Evolutionary conservation across 129 eudicot genomes (phyloP).

Genomic region (Silybum marianum): DNA sequence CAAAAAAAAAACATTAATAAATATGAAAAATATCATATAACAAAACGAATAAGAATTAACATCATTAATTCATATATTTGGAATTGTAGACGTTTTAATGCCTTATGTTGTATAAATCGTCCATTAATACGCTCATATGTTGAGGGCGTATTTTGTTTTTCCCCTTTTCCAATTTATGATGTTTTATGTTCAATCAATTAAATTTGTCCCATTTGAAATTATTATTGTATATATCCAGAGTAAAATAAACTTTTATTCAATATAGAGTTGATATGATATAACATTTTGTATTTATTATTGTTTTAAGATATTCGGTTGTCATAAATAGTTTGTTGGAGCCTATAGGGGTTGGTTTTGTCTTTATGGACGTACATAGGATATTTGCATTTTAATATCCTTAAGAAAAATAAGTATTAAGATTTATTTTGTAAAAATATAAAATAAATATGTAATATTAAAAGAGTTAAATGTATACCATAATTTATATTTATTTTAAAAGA

Average conservation of each 20-base stretch:
- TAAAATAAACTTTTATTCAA: too few relatives aligned
- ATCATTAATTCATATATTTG: not conserved
- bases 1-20: too few relatives aligned
- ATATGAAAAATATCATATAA: too few relatives aligned
- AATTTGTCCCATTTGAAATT: not conserved
- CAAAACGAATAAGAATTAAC: not conserved
- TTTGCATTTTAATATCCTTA: not conserved
- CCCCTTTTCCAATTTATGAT: not conserved
- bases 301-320: not conserved
- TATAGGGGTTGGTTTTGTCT: not conserved
- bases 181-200: not conserved
- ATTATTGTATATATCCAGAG: not conserved
- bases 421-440: too few relatives aligned
- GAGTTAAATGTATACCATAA: not conserved
- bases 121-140: conserved; percentile 27
- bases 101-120: conserved; percentile 25
- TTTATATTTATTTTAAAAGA: too few relatives aligned
- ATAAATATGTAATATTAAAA: too few relatives aligned
- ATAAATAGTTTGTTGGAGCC: not conserved
- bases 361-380: too few relatives aligned
- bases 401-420: too few relatives aligned
- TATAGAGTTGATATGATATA: too few relatives aligned
- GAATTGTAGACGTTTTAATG: conserved; percentile 19
- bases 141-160: not conserved
- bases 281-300: too few relatives aligned